Conservation (phyloP, 257 asterid genomes). For the Solanum chmielewskii region DNA sequence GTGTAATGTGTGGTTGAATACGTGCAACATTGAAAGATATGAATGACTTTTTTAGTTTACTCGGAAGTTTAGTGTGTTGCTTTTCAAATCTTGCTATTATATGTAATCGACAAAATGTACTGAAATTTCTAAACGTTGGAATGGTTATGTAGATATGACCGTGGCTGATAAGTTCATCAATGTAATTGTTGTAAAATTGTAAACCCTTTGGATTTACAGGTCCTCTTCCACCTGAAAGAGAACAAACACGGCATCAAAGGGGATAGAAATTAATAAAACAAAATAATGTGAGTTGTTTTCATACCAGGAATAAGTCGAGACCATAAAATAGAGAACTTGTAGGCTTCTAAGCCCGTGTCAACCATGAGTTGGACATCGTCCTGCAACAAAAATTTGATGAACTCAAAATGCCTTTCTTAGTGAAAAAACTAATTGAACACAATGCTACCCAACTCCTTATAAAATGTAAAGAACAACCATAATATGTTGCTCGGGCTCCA, state of each 20-base stretch:
- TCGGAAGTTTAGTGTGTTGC: background rate
- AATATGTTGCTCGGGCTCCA: no score
- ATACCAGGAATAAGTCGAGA: constrained; percentile 18
- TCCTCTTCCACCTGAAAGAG: constrained; percentile 16
- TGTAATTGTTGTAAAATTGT: constrained; percentile 42
- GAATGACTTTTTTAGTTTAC: background rate
- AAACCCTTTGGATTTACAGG: constrained; percentile 19
- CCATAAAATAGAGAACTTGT: constrained; percentile 11
- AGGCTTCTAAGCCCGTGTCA: background rate
- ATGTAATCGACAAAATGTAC: background rate
- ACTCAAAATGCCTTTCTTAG: no score
- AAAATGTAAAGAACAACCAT: no score
- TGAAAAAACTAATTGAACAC: no score
- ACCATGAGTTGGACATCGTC: background rate
- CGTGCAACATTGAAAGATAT: constrained; percentile 16
- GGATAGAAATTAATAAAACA: background rate
- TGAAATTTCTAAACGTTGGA: constrained; percentile 18
- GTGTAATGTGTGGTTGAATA: constrained; percentile 44
- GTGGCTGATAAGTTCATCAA: constrained; percentile 26
- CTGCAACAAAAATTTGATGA: background rate
- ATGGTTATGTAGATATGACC: constrained; percentile 12
- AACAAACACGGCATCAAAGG: constrained; percentile 3
- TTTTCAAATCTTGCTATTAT: background rate
- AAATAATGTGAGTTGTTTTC: background rate
- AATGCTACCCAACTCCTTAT: no score